phyloP scores from a whole-genome alignment of 805 yeast species.

The Wickerhamiella cacticola region DNA sequence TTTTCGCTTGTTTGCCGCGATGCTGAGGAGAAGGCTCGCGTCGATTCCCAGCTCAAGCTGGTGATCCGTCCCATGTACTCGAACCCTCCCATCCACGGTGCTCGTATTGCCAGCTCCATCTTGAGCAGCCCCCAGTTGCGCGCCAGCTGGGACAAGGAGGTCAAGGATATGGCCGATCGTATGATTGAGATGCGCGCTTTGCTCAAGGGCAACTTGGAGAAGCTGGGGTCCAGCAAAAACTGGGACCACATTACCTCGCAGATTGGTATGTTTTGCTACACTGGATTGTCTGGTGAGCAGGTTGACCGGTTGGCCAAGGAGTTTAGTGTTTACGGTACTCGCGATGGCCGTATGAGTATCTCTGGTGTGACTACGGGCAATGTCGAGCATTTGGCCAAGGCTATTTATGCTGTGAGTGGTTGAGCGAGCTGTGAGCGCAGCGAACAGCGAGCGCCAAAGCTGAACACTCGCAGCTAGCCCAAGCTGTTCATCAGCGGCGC shows the following conservation, averaged over 20 bases:
- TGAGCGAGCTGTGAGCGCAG: too few relatives aligned
- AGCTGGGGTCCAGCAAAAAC: conserved; percentile 67
- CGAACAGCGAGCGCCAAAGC: too few relatives aligned
- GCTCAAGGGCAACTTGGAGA: conserved; percentile 48
- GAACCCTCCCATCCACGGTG: conserved; percentile 92
- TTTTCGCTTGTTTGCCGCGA: conserved; percentile 52
- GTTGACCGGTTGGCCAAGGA: conserved; percentile 61
- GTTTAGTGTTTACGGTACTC: conserved; percentile 71
- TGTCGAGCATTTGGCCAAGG: conserved; percentile 43
- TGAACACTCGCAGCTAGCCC: too few relatives aligned
- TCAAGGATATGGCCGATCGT: conserved; percentile 76
- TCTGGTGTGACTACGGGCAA: conserved; percentile 77
- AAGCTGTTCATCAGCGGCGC: too few relatives aligned
- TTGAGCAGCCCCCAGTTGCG: conserved; percentile 55
- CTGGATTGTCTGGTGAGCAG: conserved; percentile 71
- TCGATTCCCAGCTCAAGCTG: conserved; percentile 62
- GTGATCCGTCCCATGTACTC: conserved; percentile 77
- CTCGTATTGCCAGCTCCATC: conserved; percentile 72
- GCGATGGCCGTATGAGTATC: conserved; percentile 83
- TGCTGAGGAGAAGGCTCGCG: conserved; percentile 39
- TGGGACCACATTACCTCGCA: conserved; percentile 89
- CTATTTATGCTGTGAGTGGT: conserved; percentile 28
- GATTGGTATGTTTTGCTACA: conserved; percentile 94
- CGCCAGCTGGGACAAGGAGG: conserved; percentile 71
- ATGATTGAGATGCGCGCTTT: conserved; percentile 66